Evolutionary conservation across 2,329 filamentous ascomycete species (phyloP), one percentile per base, ranked within the genome.

Genomic region (Sporothrix sp.): DNA sequence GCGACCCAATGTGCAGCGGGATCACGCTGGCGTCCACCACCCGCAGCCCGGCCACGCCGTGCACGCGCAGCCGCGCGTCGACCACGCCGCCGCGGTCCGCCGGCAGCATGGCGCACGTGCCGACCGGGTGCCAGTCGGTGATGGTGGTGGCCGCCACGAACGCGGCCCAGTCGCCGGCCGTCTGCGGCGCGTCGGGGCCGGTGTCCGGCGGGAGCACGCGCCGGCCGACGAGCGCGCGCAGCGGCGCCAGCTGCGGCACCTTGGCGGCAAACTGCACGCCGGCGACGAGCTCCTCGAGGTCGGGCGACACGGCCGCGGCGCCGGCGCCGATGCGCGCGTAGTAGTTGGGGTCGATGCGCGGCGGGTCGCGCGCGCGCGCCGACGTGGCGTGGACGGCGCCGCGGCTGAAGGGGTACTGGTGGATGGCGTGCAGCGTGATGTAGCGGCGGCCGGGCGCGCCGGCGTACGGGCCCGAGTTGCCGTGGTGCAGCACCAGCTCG

Each of bases 11-110:
- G 65, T 63, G 70, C 66, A 74, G 61, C 16, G 72, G 72, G 51
- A 75, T 67, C 6, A 73, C 58, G 7, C 68, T 71, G 0, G 72
- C 71, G 58, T 76, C 73, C 6, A 68, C 66, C 1, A 75, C 66
- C 4, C 72, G 63, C 20, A 76, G 60, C 11, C 27, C 14, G 20
- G 66, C 67, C 16, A 75, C 61, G 0, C 72, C 73, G 53, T 74
- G 68, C 4, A 76, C 72, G 25, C 66, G 65, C 13, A 75, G 62
- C 18, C 58, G 35, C 21, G 66, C 57, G 51, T 71, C 66, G 0
- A 75, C 72, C 1, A 75, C 72, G 33, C 72, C 72, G 25, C 1
- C 69, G 71, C 5, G 68, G 62, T 9, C 64, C 60, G 36, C 61
- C 1, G 70, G 70, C 43, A 73, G 62, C 72, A 75, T 74, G 5